Evolutionary conservation across 208 protist species (phyloP).

Genomic region (Herpetomonas samuelpessoai): DNA sequence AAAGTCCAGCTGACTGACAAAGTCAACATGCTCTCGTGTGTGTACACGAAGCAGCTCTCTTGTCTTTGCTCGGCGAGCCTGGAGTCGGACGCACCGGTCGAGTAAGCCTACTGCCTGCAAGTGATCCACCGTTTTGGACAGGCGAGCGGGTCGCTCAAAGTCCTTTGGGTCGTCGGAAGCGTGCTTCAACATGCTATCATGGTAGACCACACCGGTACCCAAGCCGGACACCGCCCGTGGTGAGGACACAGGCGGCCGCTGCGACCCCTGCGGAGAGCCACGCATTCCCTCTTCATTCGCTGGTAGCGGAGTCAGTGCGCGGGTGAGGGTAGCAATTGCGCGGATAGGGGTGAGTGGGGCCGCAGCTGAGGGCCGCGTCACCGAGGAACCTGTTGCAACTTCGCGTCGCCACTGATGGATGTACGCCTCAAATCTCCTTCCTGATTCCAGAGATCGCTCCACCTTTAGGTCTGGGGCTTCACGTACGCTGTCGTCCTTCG

Average conservation of each 20-base stretch:
- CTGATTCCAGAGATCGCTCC: slow-evolving; percentile 14
- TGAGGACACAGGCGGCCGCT: too few relatives aligned
- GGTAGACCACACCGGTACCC: slow-evolving; percentile 66
- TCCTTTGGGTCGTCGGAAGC: slow-evolving; percentile 46
- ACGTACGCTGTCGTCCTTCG: not conserved
- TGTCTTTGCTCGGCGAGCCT: slow-evolving; percentile 39
- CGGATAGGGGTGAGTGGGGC: not conserved
- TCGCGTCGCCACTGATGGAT: slow-evolving; percentile 25
- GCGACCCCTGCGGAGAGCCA: too few relatives aligned
- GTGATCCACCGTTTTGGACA: slow-evolving; percentile 62
- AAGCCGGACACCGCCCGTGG: not conserved
- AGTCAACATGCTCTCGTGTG: slow-evolving; percentile 58
- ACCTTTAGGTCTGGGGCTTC: slow-evolving; percentile 1
- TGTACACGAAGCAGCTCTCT: slow-evolving; percentile 79
- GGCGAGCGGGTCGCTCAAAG: slow-evolving; percentile 70
- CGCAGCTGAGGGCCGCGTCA: not conserved
- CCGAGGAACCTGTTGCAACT: not conserved
- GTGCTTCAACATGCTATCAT: slow-evolving; percentile 61
- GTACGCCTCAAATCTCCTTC: slow-evolving; percentile 25
- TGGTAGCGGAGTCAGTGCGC: too few relatives aligned
- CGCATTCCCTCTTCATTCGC: too few relatives aligned
- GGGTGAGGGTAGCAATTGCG: not conserved
- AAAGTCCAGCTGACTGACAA: slow-evolving; percentile 75
- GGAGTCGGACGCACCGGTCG: slow-evolving; percentile 38
- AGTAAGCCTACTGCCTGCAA: slow-evolving; percentile 58